A percentile compares a stretch with the other conserved stretches of the same genome.
Evolutionary conservation across 768 basidiomycete species (phyloP).

Genomic region (Boletus edulis): DNA sequence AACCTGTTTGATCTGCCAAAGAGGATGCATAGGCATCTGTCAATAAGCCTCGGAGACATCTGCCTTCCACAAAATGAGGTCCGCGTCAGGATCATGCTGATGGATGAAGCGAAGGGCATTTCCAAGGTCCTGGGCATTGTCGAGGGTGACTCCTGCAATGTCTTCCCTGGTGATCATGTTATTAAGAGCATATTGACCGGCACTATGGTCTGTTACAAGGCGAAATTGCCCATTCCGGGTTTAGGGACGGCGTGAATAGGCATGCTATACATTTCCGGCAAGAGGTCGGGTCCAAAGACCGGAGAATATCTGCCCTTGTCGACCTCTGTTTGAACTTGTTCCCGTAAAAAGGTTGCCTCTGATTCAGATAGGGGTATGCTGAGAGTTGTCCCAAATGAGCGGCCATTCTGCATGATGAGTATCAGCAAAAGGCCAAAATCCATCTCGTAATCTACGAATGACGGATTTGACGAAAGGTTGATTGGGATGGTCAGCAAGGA

Average conservation of each 20-base stretch:
- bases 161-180: constrained; percentile 19
- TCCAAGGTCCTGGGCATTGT: constrained; percentile 34
- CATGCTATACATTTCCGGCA: constrained; percentile 42
- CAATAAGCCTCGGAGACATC: constrained; percentile 35
- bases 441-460: constrained; percentile 26
- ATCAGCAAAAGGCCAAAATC: constrained; percentile 46
- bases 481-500: constrained; percentile 37
- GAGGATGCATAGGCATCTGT: constrained; percentile 34
- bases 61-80: not conserved
- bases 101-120: not conserved
- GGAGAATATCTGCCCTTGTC: not conserved
- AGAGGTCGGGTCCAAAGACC: constrained; percentile 23
- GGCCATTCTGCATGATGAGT: constrained; percentile 11
- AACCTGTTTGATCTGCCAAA: constrained; percentile 43
- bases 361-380: not conserved
- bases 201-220: constrained; percentile 40
- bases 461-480: constrained; percentile 36
- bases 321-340: not conserved
- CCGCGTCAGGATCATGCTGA: accelerated
- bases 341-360: not conserved
- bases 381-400: not conserved
- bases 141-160: constrained; percentile 28
- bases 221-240: constrained; percentile 36
- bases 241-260: constrained; percentile 42
- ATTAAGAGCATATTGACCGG: constrained; percentile 35